Evolutionary conservation across 2,329 filamentous ascomycete genomes (phyloP), one percentile per base, ranked within the genome.

Genomic region (Xenosphaeropsis pyriputrescens): DNA sequence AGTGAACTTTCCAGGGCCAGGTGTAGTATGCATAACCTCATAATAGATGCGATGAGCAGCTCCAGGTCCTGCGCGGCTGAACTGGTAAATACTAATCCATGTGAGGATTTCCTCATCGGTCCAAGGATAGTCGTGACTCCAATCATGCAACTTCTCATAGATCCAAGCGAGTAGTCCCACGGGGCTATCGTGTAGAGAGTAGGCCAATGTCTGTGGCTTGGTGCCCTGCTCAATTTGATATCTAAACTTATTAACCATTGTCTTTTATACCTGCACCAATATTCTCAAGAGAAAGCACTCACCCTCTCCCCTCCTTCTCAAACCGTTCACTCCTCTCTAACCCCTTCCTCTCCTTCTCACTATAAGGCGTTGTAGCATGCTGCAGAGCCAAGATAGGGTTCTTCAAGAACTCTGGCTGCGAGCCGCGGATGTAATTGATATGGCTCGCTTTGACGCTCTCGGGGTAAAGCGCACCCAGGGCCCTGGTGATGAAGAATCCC

Each of bases 61-160:
- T 2, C 72, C 75, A 0, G 82, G 75, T 0, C 83, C 82, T 0
- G 79, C 77, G 0, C 60, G 67, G 2, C 72, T 77, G 57, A 86
- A 86, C 51, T 69, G 73, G 55, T 88, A 89, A 33, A 88, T 68
- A 36, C 65, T 72, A 1, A 86, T 58, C 83, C 81, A 88, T 0
- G 76, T 83, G 31, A 84, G 59, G 9, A 86, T 64, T 57, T 86
- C 80, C 43, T 86, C 80, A 43, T 84, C 76, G 0, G 72, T 76
- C 80, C 80, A 88, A 0, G 67, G 59, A 47, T 85, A 85, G 2
- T 50, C 51, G 46, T 86, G 81, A 0, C 75, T 75, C 83, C 82
- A 89, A 47, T 81, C 76, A 47, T 78, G 72, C 14, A 89, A 60
- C 51, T 89, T 89, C 57, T 89, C 84, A 47, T 81, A 82, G 29